A percentile compares a stretch with the other conserved stretches of the same genome.
These are phyloP conservation scores for Thymus quinquecostatus DNA, from an alignment of 257 asterid species.

Conservation along the genomic window DNA sequence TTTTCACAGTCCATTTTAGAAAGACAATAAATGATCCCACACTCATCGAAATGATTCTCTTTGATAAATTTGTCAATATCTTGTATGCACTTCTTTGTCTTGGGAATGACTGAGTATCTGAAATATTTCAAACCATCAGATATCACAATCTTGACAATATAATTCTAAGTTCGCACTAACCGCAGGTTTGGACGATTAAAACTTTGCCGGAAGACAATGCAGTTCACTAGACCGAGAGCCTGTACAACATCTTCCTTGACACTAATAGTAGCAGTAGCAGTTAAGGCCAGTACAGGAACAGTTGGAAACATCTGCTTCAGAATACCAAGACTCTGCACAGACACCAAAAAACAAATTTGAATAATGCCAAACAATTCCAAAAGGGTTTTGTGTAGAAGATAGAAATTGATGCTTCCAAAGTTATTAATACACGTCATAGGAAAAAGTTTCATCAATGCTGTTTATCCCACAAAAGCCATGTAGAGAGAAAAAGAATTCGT, in stretches of 20 bases:
- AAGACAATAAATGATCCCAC: conserved; percentile 94
- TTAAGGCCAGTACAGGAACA: conserved; percentile 91
- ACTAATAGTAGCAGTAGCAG: conserved; percentile 95
- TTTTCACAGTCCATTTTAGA: conserved; percentile 97
- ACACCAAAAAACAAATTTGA: conserved; percentile 39
- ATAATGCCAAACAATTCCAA: conserved; percentile 27
- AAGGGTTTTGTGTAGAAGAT: background rate
- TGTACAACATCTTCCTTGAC: conserved; percentile 99
- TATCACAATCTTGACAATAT: conserved; percentile 19
- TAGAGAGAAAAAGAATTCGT: background rate
- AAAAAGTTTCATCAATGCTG: background rate
- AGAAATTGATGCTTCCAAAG: conserved; percentile 18
- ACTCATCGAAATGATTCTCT: conserved; percentile 83
- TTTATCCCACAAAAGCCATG: background rate
- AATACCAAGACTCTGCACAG: conserved; percentile 85
- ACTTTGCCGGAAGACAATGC: conserved; percentile 93
- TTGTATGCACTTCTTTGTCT: conserved; percentile 90
- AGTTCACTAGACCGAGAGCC: conserved; percentile 94
- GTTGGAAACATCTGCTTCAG: conserved; percentile 89
- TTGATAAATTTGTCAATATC: conserved; percentile 78
- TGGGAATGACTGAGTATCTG: conserved; percentile 92
- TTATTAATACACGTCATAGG: conserved; percentile 23
- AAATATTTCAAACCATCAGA: conserved; percentile 46
- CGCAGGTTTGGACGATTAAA: conserved; percentile 92
- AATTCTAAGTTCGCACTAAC: conserved; percentile 46